These are phyloP conservation scores for Litsea cubeba DNA, from an alignment of 164 flowering plant genomes.

Conservation along the genomic window DNA sequence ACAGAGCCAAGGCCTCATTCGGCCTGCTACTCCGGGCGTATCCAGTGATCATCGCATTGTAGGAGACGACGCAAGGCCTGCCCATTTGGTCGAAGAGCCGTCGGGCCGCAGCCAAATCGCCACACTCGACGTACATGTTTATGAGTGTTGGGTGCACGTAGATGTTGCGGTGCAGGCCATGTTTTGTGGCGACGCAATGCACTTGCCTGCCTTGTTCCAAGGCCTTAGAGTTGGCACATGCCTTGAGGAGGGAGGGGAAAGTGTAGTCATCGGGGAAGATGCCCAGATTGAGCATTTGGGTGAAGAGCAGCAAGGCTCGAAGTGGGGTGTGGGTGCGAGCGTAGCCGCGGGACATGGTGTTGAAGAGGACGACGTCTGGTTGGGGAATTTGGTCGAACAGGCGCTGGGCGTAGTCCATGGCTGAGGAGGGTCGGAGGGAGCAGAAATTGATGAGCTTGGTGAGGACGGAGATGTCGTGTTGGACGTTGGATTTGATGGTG, in stretches of 20 bases:
- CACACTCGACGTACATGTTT: slow-evolving; percentile 53
- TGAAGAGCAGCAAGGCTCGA: slow-evolving; percentile 36
- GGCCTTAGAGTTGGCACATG: slow-evolving; percentile 45
- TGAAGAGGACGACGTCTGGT: slow-evolving; percentile 49
- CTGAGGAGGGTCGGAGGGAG: slow-evolving; percentile 20
- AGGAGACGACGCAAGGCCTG: slow-evolving; percentile 50
- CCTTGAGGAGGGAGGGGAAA: slow-evolving; percentile 63
- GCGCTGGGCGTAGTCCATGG: slow-evolving; percentile 47
- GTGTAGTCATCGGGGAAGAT: slow-evolving; percentile 54
- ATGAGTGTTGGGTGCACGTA: slow-evolving; percentile 55
- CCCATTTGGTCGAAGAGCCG: slow-evolving; percentile 41
- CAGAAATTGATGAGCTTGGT: slow-evolving; percentile 52
- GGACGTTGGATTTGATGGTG: slow-evolving; percentile 52
- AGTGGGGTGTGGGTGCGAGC: slow-evolving; percentile 39
- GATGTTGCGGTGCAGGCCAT: slow-evolving; percentile 31
- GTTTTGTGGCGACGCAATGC: slow-evolving; percentile 47
- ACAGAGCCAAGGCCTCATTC: slow-evolving; percentile 56
- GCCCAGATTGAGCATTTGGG: slow-evolving; percentile 23
- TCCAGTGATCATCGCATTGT: slow-evolving; percentile 55
- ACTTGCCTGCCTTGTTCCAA: slow-evolving; percentile 56
- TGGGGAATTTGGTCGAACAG: slow-evolving; percentile 54
- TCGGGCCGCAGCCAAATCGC: slow-evolving; percentile 37
- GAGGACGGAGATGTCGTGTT: slow-evolving; percentile 33
- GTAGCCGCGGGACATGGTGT: slow-evolving; percentile 60
- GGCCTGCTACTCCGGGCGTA: slow-evolving; percentile 52